Conservation (phyloP, 2,329 filamentous ascomycete species). For the Immersiporthe knoxdaviesiana region DNA sequence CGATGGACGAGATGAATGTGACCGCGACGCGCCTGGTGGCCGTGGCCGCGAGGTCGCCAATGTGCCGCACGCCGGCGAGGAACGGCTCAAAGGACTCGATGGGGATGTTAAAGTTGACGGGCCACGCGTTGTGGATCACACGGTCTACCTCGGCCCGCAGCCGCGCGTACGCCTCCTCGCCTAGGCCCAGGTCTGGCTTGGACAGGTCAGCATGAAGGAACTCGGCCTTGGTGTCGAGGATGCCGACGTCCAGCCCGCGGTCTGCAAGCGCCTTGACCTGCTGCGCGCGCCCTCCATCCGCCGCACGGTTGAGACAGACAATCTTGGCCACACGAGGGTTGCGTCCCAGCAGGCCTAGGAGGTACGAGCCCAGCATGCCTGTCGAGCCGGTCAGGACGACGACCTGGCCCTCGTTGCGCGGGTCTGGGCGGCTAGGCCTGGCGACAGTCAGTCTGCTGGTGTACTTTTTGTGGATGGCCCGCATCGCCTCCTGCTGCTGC, state of each 20-base stretch:
- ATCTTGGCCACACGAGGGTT: slow-evolving; percentile 43
- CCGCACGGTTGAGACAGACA: slow-evolving; percentile 49
- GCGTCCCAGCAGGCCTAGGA: slow-evolving; percentile 42
- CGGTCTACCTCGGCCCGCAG: slow-evolving; percentile 44
- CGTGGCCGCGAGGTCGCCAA: slow-evolving; percentile 47
- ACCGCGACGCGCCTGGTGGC: slow-evolving; percentile 41
- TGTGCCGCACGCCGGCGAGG: slow-evolving; percentile 50
- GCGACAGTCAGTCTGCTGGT: slow-evolving; percentile 35
- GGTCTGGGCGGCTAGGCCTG: slow-evolving; percentile 32
- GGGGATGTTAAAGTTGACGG: slow-evolving; percentile 53
- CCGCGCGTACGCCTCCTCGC: slow-evolving; percentile 38
- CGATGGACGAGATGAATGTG: slow-evolving; percentile 47
- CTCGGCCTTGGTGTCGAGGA: slow-evolving; percentile 43
- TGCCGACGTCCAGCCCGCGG: slow-evolving; percentile 40
- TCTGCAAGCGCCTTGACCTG: slow-evolving; percentile 42
- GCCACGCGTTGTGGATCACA: slow-evolving; percentile 52
- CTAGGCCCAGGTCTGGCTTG: slow-evolving; percentile 50
- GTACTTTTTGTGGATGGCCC: slow-evolving; percentile 36
- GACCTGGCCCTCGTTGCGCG: slow-evolving; percentile 32
- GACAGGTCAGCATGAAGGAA: slow-evolving; percentile 54
- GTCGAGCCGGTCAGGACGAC: slow-evolving; percentile 47
- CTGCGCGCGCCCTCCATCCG: slow-evolving; percentile 43
- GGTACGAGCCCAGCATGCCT: slow-evolving; percentile 44
- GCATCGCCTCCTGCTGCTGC: slow-evolving; percentile 27
- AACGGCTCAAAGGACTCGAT: slow-evolving; percentile 52